Conservation (phyloP, 805 yeast species). For the Metschnikowia cubensis region DNA sequence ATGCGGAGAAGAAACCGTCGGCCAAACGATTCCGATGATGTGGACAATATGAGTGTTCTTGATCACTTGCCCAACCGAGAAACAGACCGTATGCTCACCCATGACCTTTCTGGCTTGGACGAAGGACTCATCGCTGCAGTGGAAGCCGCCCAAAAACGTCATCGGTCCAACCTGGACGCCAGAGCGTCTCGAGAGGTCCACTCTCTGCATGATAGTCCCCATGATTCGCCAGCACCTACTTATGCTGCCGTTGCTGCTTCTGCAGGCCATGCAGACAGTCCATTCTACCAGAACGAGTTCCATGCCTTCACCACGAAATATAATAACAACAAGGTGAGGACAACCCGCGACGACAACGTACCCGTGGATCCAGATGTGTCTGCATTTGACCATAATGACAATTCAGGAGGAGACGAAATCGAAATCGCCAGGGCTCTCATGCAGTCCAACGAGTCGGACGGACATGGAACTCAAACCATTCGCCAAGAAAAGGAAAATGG, state of each 20-base stretch:
- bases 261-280: constrained; percentile 19
- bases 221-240: constrained; percentile 16
- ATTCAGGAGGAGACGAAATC: constrained; percentile 47
- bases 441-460: constrained; percentile 48
- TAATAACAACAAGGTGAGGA: constrained; percentile 5
- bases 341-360: constrained; percentile 25
- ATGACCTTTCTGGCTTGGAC: constrained; percentile 42
- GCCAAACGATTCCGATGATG: constrained; percentile 23
- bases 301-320: constrained; percentile 12
- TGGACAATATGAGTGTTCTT: constrained; percentile 32
- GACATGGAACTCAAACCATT: background rate
- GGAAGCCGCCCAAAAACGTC: constrained; percentile 49
- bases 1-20: constrained; percentile 7
- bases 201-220: constrained; percentile 6
- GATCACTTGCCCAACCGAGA: constrained; percentile 16
- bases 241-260: constrained; percentile 37
- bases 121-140: constrained; percentile 56
- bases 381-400: constrained; percentile 31
- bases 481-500: background rate
- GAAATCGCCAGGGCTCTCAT: constrained; percentile 65
- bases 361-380: constrained; percentile 58
- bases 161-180: constrained; percentile 22
- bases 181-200: constrained; percentile 3
- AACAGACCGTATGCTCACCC: constrained; percentile 30
- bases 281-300: constrained; percentile 14